phyloP scores from a whole-genome alignment of 106 monocot genomes.

The Dendrobium catenatum region DNA sequence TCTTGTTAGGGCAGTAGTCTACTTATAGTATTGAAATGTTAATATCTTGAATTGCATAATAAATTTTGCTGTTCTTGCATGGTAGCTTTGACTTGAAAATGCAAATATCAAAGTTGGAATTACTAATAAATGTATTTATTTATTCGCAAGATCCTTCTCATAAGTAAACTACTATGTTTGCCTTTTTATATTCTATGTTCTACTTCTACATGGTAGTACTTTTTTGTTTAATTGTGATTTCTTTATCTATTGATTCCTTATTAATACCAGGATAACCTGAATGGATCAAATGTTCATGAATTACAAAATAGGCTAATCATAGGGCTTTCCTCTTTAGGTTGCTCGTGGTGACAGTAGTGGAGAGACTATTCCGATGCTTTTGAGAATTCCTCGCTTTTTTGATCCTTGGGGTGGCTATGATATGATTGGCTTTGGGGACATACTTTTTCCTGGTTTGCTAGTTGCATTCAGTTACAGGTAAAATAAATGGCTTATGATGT shows the following conservation, averaged over 20 bases:
- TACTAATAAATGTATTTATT: background rate
- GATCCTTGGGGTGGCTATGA: slow-evolving; percentile 99
- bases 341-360: slow-evolving; percentile 84
- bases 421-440: slow-evolving; percentile 99
- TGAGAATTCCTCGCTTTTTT: slow-evolving; percentile 82
- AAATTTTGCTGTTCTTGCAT: background rate
- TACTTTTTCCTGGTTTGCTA: slow-evolving; percentile 94
- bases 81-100: background rate
- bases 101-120: background rate
- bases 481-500: background rate
- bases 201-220: background rate
- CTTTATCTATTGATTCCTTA: background rate
- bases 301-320: background rate
- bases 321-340: slow-evolving; percentile 39
- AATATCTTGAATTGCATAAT: background rate
- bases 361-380: slow-evolving; percentile 91
- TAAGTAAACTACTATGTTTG: background rate
- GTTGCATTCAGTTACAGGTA: slow-evolving; percentile 94
- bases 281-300: background rate
- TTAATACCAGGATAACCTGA: background rate
- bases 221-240: background rate
- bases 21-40: background rate
- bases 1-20: background rate
- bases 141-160: background rate
- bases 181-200: background rate